phyloP scores from a whole-genome alignment of 441 rosid genomes.

The Croton laevigatus region DNA sequence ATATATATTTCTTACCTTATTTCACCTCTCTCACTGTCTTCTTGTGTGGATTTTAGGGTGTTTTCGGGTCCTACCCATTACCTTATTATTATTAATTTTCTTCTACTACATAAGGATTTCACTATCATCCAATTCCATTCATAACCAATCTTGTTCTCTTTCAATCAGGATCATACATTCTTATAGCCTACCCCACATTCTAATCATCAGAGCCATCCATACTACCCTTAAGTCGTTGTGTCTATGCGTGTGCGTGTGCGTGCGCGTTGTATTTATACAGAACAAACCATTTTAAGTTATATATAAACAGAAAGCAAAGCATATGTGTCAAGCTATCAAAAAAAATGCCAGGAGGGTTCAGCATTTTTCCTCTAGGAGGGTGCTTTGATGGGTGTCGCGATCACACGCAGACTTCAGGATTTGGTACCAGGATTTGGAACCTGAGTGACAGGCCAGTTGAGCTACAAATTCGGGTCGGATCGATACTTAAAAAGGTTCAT shows the following conservation, averaged over 20 bases:
- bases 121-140: neutral
- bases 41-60: slow-evolving; percentile 28
- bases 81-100: slow-evolving; percentile 17
- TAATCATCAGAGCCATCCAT: slow-evolving; percentile 31
- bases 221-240: neutral
- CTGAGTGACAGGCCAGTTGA: slow-evolving; percentile 71
- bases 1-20: slow-evolving; percentile 12
- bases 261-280: neutral
- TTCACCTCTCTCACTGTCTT: slow-evolving; percentile 23
- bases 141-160: neutral
- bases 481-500: slow-evolving; percentile 75
- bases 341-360: slow-evolving; percentile 48
- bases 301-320: slow-evolving; percentile 12
- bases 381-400: slow-evolving; percentile 80
- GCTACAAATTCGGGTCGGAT: slow-evolving; percentile 78
- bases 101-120: neutral
- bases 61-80: slow-evolving; percentile 24
- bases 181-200: slow-evolving; percentile 10
- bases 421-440: slow-evolving; percentile 72
- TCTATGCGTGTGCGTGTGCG: neutral
- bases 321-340: slow-evolving; percentile 28
- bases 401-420: slow-evolving; percentile 52
- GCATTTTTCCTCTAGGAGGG: slow-evolving; percentile 51
- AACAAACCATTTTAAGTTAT: neutral
- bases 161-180: slow-evolving; percentile 11